Base-by-base conservation (phyloP, 2,329 filamentous ascomycete species). In the Trichoderma koningiopsis region DNA sequence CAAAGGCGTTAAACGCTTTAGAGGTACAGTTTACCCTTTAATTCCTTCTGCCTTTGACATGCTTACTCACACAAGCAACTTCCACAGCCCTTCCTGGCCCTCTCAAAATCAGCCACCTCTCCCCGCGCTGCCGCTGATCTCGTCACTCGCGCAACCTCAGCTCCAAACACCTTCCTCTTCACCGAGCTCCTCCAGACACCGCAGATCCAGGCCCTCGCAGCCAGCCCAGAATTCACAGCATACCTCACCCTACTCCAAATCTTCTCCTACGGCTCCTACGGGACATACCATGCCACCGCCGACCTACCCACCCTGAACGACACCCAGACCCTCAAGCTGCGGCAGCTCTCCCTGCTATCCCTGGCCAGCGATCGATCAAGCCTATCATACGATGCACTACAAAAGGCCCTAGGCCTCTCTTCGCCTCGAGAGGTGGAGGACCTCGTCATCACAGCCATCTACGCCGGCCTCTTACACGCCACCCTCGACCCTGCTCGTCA, bases 231-330 rank as follows among this genome's bases (percentile, higher is more conserved):
- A 60, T 88, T 91, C 75, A 82, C 85, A 2, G 74, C 82, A 4
- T 82, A 93, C 80, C 85, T 96, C 62, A 87, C 84, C 1, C 86
- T 97, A 16, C 90, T 99, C 56, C 87, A 94, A 80, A 90, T 96
- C 75, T 99, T 99, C 81, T 92, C 94, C 70, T 93, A 96, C 85
- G 96, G 95, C 71, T 97, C 93, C 70, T 97, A 93, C 84, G 83
- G 87, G 70, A 88, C 91, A 74, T 97, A 97, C 83, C 76, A 73
- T 27, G 71, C 72, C 29, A 78, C 80, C n/a, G 67, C 79, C 24
- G 74, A 74, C 72, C 89, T 97, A 3, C 96, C 95, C 2, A 71
- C 84, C 8, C 88, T 99, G 60, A 91, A 87, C 77, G 85, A 88
- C 0, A 84, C 87, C 66, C 96, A 99, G 82, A 82, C 85, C 55